Evolutionary conservation across 1,139 yeast genomes (phyloP).

Genomic region (Blastobotrys proliferans): DNA sequence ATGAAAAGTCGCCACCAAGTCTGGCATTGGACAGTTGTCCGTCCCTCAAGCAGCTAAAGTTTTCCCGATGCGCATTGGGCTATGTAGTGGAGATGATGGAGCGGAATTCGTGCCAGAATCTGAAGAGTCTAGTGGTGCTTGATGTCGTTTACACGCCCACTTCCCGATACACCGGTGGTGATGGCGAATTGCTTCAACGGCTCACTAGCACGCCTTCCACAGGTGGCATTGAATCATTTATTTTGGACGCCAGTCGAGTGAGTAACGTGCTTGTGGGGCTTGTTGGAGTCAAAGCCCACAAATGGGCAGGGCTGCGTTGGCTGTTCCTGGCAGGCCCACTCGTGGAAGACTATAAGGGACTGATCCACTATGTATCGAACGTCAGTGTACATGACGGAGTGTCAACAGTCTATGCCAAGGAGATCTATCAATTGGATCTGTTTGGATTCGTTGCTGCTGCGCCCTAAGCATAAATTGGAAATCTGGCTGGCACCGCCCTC

Average conservation of each 20-base stretch:
- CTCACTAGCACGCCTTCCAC: background rate
- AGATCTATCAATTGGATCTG: background rate
- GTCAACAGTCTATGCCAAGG: background rate
- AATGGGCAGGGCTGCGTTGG: background rate
- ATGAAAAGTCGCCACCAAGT: too few species aligned
- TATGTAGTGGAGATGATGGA: background rate
- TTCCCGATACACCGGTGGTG: background rate
- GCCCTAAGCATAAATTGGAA: too few species aligned
- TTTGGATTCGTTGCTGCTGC: too few species aligned
- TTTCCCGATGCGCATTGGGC: too few species aligned
- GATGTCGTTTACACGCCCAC: background rate
- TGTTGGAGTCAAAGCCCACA: background rate
- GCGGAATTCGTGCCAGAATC: background rate
- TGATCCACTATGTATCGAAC: conserved; percentile 3
- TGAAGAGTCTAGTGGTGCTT: background rate
- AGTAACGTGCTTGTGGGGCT: background rate
- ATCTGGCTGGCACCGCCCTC: too few species aligned
- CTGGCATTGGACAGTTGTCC: too few species aligned
- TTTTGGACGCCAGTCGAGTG: conserved; percentile 2
- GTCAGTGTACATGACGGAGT: background rate
- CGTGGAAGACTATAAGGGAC: background rate
- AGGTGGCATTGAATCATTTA: background rate
- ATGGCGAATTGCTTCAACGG: background rate
- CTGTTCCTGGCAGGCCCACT: conserved; percentile 2
- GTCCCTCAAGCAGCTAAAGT: too few species aligned